These are phyloP conservation scores for Gracilaria gracilis DNA, from an alignment of 23 red algal species.

Conservation along the genomic window DNA sequence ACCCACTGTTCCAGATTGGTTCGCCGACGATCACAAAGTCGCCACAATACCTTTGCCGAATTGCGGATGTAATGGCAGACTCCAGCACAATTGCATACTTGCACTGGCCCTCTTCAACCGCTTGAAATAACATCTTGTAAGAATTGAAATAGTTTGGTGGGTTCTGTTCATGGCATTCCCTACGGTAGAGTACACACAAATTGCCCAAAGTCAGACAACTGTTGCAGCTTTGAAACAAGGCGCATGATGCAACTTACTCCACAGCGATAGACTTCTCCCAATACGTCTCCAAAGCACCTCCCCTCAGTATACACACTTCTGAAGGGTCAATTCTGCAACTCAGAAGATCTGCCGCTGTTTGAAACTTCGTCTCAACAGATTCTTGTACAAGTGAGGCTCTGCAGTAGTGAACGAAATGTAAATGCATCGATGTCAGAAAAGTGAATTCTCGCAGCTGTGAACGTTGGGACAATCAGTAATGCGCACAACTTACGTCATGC, in stretches of 20 bases:
- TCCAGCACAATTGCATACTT: background rate
- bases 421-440: too few species aligned
- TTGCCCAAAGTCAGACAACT: too few species aligned
- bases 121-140: background rate
- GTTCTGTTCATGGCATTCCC: background rate
- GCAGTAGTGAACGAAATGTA: background rate
- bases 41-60: background rate
- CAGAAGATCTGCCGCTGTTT: constrained; percentile 3
- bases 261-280: constrained; percentile 26
- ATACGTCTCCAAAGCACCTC: constrained; percentile 33
- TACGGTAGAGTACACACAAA: too few species aligned
- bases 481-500: constrained; percentile 38
- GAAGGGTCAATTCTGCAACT: constrained; percentile 13
- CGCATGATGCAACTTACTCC: background rate
- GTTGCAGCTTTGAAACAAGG: too few species aligned
- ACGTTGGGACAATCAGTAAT: background rate
- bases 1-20: background rate
- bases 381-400: constrained; percentile 50
- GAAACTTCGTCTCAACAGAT: background rate
- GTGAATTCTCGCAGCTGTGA: too few species aligned
- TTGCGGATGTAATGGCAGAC: background rate
- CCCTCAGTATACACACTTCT: constrained; percentile 41
- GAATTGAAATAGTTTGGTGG: background rate
- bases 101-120: background rate
- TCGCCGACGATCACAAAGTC: background rate